Base-by-base conservation (phyloP, 106 monocot genomes). In the Apostasia shenzhenica region DNA sequence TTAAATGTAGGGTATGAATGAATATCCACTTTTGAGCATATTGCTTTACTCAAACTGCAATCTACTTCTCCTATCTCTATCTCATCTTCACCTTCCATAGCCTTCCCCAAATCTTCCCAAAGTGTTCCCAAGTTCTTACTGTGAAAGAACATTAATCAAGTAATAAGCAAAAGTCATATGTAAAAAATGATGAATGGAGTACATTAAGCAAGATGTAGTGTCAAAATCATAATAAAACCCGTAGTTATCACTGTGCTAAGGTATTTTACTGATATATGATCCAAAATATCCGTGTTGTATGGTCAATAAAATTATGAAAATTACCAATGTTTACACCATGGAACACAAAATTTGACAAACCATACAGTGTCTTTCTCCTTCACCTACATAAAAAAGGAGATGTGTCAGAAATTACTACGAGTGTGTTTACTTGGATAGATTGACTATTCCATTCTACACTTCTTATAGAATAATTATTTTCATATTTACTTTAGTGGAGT, bases 301-400 rank as follows among this genome's bases (percentile, higher is more conserved):
- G 3, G 41, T 43, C 6, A 45, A 55, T 37, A 71, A 5, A 41
- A 63, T 2, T 42, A 45, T 60, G 45, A 54, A 37, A 72, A 45
- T 81, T 78, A 90, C 99, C 99, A 99, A 66, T 93, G 71, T 78
- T 93, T 99, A 80, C 99, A 99, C 99, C 92, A 99, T 3, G 99
- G 99, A 60, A 99, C 99, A 67, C 99, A 99, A 60, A 99, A 93
- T 57, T 87, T 38, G 73, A 99, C 93, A 77, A 99, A 93, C 99
- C 99, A 99, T 7, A 90, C 68, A 0, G 90, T 93, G 61, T 90
- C 92, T 78, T 93, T 93, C 79, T 99, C 90, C 81, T 99, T 99
- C 3, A 93, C 73, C 95, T 91, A 43, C 69, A 78, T n/a, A 64
- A 73, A 43, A 56, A 37, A 81, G 39, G 48, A 66, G 26, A 26